phyloP scores from a whole-genome alignment of 176 grass and related monocot species.

The Aegilops tauschii region DNA sequence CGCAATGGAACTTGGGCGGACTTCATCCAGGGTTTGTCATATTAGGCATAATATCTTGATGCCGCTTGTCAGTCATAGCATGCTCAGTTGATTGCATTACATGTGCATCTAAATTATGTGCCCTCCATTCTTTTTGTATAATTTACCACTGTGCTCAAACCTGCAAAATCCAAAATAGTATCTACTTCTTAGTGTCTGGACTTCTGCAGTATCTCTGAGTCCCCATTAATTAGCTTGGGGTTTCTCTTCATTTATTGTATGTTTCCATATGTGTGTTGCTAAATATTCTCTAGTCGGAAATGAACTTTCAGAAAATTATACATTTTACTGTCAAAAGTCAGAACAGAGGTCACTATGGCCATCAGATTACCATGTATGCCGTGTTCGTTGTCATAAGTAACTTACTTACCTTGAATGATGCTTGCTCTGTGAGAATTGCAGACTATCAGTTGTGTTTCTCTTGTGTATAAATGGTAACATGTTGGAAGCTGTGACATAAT shows the following conservation, averaged over 20 bases:
- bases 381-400: not conserved
- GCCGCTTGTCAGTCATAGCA: slow-evolving; percentile 23
- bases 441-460: not conserved
- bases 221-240: not conserved
- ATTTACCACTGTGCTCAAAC: slow-evolving; percentile 19
- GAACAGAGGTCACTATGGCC: not conserved
- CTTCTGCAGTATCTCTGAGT: not conserved
- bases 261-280: slow-evolving; percentile 2
- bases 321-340: not conserved
- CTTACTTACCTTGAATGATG: not conserved
- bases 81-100: slow-evolving; percentile 24
- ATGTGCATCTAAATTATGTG: slow-evolving; percentile 24
- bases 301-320: not conserved
- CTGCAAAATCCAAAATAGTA: not conserved
- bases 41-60: slow-evolving; percentile 25
- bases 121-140: slow-evolving; percentile 35
- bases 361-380: not conserved
- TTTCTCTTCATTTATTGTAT: not conserved
- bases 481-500: not conserved
- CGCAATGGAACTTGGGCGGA: slow-evolving; percentile 23
- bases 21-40: slow-evolving; percentile 41
- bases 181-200: not conserved
- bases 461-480: not conserved
- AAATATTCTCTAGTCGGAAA: slow-evolving; percentile 22
- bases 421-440: not conserved